Evolutionary conservation across 2,329 filamentous ascomycete genomes (phyloP).

Genomic region (Xylariaceae sp.): DNA sequence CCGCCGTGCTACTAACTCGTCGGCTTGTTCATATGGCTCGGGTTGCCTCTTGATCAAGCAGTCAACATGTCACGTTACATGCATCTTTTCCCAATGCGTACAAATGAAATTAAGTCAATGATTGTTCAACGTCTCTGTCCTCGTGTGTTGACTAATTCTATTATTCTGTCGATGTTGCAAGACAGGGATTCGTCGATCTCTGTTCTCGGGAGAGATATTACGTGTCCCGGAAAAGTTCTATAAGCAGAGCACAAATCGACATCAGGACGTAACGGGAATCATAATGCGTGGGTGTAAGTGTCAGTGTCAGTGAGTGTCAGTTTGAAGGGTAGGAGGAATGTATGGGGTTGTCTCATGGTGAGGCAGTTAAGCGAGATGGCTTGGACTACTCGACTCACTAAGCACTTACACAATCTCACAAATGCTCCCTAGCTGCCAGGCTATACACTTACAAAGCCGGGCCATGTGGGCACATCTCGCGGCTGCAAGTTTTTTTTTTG

Average conservation of each 20-base stretch:
- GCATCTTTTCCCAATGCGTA: not conserved
- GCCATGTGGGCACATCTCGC: not conserved
- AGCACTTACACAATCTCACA: not conserved
- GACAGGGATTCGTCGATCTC: not conserved
- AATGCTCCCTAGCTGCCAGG: not conserved
- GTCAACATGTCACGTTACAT: not conserved
- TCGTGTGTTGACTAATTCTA: too few relatives aligned
- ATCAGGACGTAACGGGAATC: not conserved
- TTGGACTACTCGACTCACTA: not conserved
- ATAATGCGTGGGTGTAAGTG: not conserved
- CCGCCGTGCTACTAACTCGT: too few relatives aligned
- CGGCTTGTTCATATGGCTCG: too few relatives aligned
- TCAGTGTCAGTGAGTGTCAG: too few relatives aligned
- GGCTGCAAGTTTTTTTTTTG: not conserved
- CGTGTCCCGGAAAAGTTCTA: not conserved
- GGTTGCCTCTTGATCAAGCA: not conserved
- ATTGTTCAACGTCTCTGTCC: not conserved
- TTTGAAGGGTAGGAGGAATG: not conserved
- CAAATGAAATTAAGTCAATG: not conserved
- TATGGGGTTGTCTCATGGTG: not conserved
- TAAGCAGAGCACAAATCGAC: not conserved
- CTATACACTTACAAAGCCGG: not conserved
- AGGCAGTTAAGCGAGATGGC: not conserved
- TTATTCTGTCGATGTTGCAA: too few relatives aligned
- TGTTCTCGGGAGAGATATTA: not conserved